These are phyloP conservation scores for Dalbergia cochinchinensis DNA, from an alignment of 306 rosid species.

Conservation along the genomic window DNA sequence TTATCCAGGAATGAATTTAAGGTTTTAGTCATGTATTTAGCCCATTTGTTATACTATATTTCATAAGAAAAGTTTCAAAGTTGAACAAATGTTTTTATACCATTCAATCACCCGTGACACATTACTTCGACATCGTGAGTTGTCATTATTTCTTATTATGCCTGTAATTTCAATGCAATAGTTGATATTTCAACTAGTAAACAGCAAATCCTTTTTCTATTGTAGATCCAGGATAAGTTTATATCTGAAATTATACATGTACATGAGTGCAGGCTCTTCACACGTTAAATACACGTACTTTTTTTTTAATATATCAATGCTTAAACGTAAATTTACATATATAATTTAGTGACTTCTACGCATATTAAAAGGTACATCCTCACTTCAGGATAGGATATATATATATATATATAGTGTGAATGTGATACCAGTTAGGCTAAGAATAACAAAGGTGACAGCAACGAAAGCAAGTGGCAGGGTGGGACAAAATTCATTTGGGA, in stretches of 20 bases:
- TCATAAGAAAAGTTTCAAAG: not conserved
- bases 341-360: not conserved
- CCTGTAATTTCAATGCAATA: too few species aligned
- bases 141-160: too few species aligned
- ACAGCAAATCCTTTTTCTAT: too few species aligned
- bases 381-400: too few species aligned
- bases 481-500: slow-evolving; percentile 20
- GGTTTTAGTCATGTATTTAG: not conserved
- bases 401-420: too few species aligned
- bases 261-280: not conserved
- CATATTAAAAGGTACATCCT: not conserved
- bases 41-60: not conserved
- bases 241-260: not conserved
- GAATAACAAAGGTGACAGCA: not conserved
- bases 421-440: not conserved
- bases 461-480: not conserved
- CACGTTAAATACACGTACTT: not conserved
- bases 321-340: not conserved
- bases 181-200: too few species aligned
- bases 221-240: too few species aligned
- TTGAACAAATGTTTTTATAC: too few species aligned
- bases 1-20: too few species aligned
- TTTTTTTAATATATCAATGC: not conserved
- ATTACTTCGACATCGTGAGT: too few species aligned
- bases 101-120: too few species aligned